Conservation (phyloP, 306 rosid species). For the Dryas drummondii region DNA sequence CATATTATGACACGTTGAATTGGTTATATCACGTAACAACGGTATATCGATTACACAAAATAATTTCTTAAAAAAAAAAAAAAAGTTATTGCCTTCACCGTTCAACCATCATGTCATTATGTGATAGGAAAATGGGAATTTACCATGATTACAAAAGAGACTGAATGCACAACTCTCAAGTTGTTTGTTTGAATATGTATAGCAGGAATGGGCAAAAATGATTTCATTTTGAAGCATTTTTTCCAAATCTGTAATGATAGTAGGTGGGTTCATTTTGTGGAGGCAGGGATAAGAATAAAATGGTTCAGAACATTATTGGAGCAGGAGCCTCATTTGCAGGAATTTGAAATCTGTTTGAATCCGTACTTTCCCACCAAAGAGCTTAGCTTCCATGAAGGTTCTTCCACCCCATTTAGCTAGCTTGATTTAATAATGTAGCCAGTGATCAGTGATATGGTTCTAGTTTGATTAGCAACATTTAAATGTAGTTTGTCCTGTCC, state of each 20-base stretch:
- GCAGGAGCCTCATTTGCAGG: not conserved
- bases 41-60: too few species aligned
- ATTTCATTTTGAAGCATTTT: not conserved
- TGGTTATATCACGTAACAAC: too few species aligned
- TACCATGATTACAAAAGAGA: not conserved
- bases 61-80: too few species aligned
- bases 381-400: not conserved
- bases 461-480: not conserved
- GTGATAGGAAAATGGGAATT: not conserved
- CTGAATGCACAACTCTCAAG: not conserved
- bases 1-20: too few species aligned
- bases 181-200: not conserved
- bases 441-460: not conserved
- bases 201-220: not conserved
- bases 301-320: slow-evolving; percentile 16
- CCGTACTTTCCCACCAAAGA: slow-evolving; percentile 21
- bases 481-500: not conserved
- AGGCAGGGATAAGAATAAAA: slow-evolving; percentile 10
- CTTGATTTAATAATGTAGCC: not conserved
- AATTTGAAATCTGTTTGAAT: slow-evolving; percentile 25
- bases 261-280: slow-evolving; percentile 10
- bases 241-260: not conserved
- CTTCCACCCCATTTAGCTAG: slow-evolving; percentile 2
- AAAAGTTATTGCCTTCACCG: not conserved
- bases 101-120: not conserved